These are phyloP conservation scores for Dryadomyces quercus-mongolicae DNA, from an alignment of 2,329 filamentous ascomycete species.

Conservation along the genomic window DNA sequence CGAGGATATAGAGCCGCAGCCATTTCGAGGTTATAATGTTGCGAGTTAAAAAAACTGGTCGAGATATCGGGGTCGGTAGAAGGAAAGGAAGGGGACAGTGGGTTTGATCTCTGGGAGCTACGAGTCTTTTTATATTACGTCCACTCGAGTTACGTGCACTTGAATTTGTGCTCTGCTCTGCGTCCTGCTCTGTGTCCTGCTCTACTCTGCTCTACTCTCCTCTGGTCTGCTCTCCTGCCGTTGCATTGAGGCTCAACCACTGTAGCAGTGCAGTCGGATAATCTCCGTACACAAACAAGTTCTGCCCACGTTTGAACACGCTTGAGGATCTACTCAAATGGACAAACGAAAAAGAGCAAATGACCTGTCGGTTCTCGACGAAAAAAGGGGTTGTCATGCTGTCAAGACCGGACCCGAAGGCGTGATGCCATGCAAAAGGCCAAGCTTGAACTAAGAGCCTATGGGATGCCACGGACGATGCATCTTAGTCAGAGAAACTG, in stretches of 20 bases:
- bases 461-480: background rate
- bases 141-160: background rate
- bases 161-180: background rate
- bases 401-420: background rate
- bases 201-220: background rate
- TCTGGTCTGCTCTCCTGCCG: background rate
- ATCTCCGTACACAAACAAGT: too few relatives aligned
- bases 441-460: background rate
- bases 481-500: conserved; percentile 3
- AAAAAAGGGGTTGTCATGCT: too few relatives aligned
- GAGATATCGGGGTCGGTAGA: background rate
- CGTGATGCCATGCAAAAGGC: background rate
- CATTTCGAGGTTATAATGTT: background rate
- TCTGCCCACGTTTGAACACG: too few relatives aligned
- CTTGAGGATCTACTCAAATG: too few relatives aligned
- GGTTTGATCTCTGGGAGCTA: background rate
- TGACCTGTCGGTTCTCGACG: too few relatives aligned
- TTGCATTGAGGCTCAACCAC: background rate
- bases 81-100: background rate
- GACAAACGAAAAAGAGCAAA: too few relatives aligned
- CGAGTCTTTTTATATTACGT: background rate
- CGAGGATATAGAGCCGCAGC: background rate
- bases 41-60: background rate
- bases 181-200: background rate
- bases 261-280: too few relatives aligned